Percentiles rank a stretch among this genome's conserved stretches.
These are phyloP conservation scores for Saccharomyces pastorianus DNA, from an alignment of 1,139 yeast species.

Conservation along the genomic window DNA sequence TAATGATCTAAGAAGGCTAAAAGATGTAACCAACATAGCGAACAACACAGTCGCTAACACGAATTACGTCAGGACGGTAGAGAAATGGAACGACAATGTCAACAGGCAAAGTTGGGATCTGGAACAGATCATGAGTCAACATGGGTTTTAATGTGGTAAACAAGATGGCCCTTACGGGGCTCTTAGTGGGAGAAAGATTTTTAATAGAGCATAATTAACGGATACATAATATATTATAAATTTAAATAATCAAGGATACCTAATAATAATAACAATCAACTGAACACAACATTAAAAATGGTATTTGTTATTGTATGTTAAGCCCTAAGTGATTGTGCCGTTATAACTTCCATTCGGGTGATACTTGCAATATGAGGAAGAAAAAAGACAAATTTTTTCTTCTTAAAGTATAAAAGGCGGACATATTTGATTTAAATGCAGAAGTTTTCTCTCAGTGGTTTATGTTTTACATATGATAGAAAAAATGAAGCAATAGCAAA, in stretches of 20 bases:
- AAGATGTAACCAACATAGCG: background rate
- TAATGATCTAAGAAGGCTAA: slow-evolving; percentile 1
- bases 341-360: background rate
- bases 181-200: background rate
- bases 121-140: slow-evolving; percentile 4
- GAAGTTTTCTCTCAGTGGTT: background rate
- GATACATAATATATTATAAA: background rate
- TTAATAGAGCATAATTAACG: background rate
- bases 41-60: background rate
- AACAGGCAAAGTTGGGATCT: slow-evolving; percentile 8
- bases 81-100: background rate
- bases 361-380: background rate
- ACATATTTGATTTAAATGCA: background rate
- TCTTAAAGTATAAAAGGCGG: slow-evolving; percentile 5
- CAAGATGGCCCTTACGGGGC: background rate
- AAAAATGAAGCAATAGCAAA: background rate
- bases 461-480: no score
- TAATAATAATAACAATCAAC: background rate
- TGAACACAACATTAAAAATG: background rate
- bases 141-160: background rate
- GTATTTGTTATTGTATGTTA: background rate
- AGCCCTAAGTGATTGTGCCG: background rate
- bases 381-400: background rate
- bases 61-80: background rate
- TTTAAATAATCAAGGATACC: background rate